Conservation (phyloP, 371 early-diverging fungal genomes). For the Coemansia sp. region DNA sequence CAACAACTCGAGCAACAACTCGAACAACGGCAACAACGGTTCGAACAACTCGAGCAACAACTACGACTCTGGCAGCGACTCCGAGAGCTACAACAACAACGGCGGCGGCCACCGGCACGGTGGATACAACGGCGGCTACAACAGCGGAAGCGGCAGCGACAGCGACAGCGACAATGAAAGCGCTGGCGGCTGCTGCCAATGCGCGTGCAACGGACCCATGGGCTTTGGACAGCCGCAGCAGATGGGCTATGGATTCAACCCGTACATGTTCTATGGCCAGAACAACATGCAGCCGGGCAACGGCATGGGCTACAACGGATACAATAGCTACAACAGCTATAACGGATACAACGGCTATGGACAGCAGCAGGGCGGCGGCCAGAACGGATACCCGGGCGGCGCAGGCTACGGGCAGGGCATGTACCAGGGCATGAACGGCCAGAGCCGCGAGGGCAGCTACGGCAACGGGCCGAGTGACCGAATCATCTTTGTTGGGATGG, state of each 20-base stretch:
- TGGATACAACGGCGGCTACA: background rate
- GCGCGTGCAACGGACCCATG: background rate
- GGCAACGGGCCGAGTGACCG: background rate
- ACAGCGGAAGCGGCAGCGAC: background rate
- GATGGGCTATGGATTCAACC: slow-evolving; percentile 6
- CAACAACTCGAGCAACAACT: too few species aligned
- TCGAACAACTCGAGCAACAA: background rate
- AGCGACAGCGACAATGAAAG: background rate
- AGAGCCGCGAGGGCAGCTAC: background rate
- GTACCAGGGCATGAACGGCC: background rate
- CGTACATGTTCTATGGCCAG: slow-evolving; percentile 3
- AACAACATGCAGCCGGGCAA: slow-evolving; percentile 1
- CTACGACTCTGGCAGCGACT: background rate
- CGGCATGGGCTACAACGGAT: background rate
- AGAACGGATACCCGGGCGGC: background rate
- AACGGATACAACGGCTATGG: background rate
- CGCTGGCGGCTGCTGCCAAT: slow-evolving; percentile 2
- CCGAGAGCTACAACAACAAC: background rate
- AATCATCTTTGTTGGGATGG: background rate
- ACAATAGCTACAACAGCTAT: background rate
- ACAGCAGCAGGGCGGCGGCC: background rate
- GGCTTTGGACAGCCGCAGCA: slow-evolving; percentile 4
- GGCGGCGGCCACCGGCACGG: background rate
- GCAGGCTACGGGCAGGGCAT: too few species aligned
- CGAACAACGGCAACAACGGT: background rate